phyloP scores from a whole-genome alignment of 441 rosid genomes.

The Brassica hybrid region DNA sequence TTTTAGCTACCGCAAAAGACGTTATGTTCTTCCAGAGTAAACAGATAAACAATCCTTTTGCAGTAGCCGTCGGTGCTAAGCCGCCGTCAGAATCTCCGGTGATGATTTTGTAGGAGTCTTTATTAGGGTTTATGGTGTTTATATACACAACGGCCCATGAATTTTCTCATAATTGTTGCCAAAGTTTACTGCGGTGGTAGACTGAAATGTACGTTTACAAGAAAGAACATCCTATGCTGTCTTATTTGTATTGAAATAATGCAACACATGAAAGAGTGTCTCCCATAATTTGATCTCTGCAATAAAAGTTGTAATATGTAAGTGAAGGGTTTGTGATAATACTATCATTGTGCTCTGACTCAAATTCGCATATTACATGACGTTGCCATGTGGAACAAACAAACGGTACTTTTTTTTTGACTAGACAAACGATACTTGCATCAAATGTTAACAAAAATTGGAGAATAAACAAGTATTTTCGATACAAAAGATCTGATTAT shows the following conservation, averaged over 20 bases:
- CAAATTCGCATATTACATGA: neutral
- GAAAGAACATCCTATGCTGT: neutral
- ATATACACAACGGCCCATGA: constrained; percentile 25
- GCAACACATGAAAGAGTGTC: neutral
- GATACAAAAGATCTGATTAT: neutral
- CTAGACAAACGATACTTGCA: neutral
- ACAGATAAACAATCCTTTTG: constrained; percentile 32
- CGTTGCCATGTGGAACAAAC: neutral
- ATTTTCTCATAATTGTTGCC: neutral
- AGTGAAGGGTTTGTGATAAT: neutral
- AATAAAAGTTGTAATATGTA: neutral
- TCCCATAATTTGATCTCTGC: neutral
- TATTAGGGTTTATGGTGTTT: constrained; percentile 26
- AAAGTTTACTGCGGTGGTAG: neutral
- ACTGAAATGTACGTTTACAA: neutral
- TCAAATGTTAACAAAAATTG: constrained; percentile 1
- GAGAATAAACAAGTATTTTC: constrained; percentile 20
- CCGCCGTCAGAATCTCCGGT: constrained; percentile 38
- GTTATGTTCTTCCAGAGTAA: constrained; percentile 20
- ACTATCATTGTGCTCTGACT: neutral
- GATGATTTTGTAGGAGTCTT: constrained; percentile 7
- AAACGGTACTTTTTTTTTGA: no score
- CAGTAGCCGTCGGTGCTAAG: constrained; percentile 36
- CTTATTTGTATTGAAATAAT: neutral
- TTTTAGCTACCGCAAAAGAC: constrained; percentile 32